These are phyloP conservation scores for Hypoxylon sp. DNA, from an alignment of 2,329 filamentous ascomycete genomes.

Conservation along the genomic window DNA sequence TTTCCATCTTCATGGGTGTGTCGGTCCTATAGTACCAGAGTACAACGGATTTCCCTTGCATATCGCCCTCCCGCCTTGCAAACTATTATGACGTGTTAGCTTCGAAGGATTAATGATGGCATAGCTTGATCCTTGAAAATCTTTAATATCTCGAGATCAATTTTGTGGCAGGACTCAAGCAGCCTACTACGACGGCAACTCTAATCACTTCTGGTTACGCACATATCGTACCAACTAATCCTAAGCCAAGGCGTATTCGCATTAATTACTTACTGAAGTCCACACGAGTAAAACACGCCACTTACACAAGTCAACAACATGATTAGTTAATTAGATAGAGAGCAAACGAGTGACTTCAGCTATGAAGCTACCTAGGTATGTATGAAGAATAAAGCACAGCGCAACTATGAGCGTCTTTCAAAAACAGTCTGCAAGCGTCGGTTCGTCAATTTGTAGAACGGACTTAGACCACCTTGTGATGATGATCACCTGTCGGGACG, in stretches of 20 bases:
- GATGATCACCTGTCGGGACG: constrained; percentile 18
- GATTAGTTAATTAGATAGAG: background rate
- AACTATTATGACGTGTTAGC: background rate
- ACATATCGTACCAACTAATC: background rate
- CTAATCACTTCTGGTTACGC: background rate
- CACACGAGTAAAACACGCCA: constrained; percentile 2
- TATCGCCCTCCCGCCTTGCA: background rate
- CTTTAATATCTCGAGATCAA: background rate
- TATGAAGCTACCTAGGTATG: constrained; percentile 18
- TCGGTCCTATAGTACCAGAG: background rate
- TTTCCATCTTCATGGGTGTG: background rate
- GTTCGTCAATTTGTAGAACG: constrained; percentile 33
- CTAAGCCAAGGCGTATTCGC: constrained; percentile 2
- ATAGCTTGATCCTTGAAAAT: background rate
- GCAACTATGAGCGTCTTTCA: constrained; percentile 19
- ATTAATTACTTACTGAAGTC: background rate
- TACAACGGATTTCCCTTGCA: constrained; percentile 1
- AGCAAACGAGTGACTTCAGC: constrained; percentile 43
- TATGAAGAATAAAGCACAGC: constrained; percentile 33
- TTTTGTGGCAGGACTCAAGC: background rate
- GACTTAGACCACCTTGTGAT: constrained; percentile 25
- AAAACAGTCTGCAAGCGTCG: constrained; percentile 39
- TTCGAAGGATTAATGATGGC: background rate
- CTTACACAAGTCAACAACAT: constrained; percentile 3
- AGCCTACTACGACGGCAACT: background rate